phyloP scores from a whole-genome alignment of 495 filamentous ascomycete species.

The Aspergillus conjunctus region DNA sequence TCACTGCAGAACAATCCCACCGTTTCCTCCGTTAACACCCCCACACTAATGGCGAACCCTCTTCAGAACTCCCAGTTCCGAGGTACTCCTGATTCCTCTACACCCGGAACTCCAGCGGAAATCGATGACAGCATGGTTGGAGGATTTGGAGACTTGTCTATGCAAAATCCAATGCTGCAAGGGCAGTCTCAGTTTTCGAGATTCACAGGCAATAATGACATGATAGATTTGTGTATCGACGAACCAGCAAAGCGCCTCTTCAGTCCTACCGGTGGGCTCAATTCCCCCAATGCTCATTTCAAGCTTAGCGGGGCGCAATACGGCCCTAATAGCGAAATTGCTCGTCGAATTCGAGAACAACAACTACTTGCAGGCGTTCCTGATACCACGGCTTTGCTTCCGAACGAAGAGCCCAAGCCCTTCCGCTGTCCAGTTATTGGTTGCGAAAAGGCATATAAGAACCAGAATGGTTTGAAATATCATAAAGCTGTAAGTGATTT shows the following conservation, averaged over 20 bases:
- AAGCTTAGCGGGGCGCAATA: conserved; percentile 72
- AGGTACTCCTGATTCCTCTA: conserved; percentile 72
- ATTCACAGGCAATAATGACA: conserved; percentile 52
- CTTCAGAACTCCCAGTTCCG: conserved; percentile 63
- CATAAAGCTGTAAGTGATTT: conserved; percentile 61
- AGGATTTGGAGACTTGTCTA: conserved; percentile 51
- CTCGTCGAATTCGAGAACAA: conserved; percentile 69
- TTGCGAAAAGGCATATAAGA: conserved; percentile 99
- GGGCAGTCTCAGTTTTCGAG: conserved; percentile 54
- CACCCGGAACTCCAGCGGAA: conserved; percentile 71
- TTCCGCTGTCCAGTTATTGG: conserved; percentile 98
- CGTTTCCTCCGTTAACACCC: conserved; percentile 96
- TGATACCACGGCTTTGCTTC: conserved; percentile 53
- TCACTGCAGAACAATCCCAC: conserved; percentile 90
- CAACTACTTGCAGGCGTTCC: conserved; percentile 69
- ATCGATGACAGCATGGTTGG: conserved; percentile 61
- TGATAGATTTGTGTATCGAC: conserved; percentile 82
- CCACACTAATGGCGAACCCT: conserved; percentile 73
- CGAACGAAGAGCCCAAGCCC: conserved; percentile 82
- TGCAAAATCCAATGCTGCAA: conserved; percentile 60
- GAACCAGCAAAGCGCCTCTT: conserved; percentile 93
- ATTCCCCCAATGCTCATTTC: conserved; percentile 67
- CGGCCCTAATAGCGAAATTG: conserved; percentile 73
- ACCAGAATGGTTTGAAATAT: conserved; percentile 96
- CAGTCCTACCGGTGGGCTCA: conserved; percentile 77